These are phyloP conservation scores for Starmerella apicola DNA, from an alignment of 805 yeast species.

Conservation along the genomic window DNA sequence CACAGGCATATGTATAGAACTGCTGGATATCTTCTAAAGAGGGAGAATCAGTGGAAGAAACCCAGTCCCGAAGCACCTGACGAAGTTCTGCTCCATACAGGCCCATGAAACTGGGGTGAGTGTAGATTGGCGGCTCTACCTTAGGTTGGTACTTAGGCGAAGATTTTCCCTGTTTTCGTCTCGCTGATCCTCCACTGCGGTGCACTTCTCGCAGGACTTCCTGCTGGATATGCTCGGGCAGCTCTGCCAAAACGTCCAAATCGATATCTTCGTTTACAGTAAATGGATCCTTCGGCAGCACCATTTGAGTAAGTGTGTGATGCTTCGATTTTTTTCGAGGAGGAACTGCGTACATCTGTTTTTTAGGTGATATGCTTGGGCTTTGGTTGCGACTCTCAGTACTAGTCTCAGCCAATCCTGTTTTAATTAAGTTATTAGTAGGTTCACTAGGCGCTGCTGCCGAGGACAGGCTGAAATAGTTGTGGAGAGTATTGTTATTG, in stretches of 20 bases:
- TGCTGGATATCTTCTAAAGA: conserved; percentile 9
- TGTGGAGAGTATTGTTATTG: neutral
- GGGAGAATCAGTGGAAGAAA: conserved; percentile 2
- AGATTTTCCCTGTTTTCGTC: neutral
- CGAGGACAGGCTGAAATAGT: neutral
- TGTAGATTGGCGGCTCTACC: conserved; percentile 1
- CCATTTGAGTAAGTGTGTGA: conserved; percentile 18
- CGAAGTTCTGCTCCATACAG: neutral
- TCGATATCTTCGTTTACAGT: conserved; percentile 31
- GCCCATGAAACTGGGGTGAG: conserved; percentile 4
- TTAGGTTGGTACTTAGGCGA: neutral
- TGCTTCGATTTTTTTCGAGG: conserved; percentile 15
- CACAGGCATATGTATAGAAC: conserved; percentile 7
- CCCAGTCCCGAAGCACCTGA: conserved; percentile 6
- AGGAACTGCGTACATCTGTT: conserved; percentile 6
- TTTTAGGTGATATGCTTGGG: conserved; percentile 2
- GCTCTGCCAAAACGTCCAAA: conserved; percentile 46
- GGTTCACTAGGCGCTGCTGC: neutral
- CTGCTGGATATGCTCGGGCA: conserved; percentile 53
- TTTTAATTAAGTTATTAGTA: neutral
- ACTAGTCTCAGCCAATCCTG: too few species aligned
- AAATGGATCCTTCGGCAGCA: conserved; percentile 19
- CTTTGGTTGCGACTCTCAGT: too few species aligned
- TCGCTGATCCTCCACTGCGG: neutral
- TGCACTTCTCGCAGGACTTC: conserved; percentile 34